phyloP scores from a whole-genome alignment of 2,329 filamentous ascomycete genomes.

The Neodidymelliopsis sp. region DNA sequence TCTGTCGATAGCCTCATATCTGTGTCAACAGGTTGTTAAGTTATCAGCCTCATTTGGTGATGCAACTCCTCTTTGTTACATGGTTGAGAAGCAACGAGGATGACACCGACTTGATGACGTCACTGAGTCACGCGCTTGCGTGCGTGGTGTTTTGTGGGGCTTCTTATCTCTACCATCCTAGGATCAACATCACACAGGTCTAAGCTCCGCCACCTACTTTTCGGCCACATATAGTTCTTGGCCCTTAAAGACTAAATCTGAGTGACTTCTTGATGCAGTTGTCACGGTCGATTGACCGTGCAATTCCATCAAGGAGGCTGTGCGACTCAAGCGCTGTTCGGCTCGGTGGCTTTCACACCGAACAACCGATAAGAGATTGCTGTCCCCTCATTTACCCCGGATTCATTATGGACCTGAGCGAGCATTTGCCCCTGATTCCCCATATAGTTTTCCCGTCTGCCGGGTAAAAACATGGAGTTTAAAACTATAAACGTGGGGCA shows the following conservation, averaged over 20 bases:
- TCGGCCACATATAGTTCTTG: no score
- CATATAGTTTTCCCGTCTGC: constrained; percentile 30
- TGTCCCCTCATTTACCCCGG: constrained; percentile 28
- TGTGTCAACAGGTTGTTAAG: neutral
- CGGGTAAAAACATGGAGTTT: constrained; percentile 23
- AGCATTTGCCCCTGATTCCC: constrained; percentile 9
- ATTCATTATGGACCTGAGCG: constrained; percentile 10
- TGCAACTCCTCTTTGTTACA: neutral
- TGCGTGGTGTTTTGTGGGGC: constrained; percentile 16
- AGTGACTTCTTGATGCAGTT: constrained; percentile 1
- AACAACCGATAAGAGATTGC: constrained; percentile 18
- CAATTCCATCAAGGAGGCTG: neutral
- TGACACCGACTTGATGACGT: constrained; percentile 10
- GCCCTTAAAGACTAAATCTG: no score
- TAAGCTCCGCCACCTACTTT: no score
- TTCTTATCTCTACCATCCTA: constrained; percentile 18
- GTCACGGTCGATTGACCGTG: neutral
- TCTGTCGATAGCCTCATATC: constrained; percentile 12
- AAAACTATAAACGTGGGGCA: constrained; percentile 2
- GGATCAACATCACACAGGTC: neutral
- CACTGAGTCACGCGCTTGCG: constrained; percentile 15
- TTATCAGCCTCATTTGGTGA: neutral
- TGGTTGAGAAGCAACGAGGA: neutral
- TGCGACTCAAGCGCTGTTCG: constrained; percentile 1
- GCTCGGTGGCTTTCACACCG: constrained; percentile 28